Conservation (phyloP, 441 rosid genomes). For the Codiaeum variegatum region DNA sequence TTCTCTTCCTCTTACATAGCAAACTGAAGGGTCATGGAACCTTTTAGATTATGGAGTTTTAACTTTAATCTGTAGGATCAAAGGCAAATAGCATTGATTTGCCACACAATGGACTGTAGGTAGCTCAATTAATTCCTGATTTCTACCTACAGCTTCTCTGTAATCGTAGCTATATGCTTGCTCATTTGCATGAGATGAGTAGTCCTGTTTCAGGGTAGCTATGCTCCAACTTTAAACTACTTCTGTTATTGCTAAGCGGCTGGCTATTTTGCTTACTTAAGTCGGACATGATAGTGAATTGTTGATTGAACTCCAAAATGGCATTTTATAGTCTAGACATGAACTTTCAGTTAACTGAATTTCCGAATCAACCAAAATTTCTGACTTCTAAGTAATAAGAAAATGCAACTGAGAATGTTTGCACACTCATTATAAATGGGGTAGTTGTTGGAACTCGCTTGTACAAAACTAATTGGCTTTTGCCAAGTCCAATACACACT, state of each 20-base stretch:
- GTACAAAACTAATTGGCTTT: no score
- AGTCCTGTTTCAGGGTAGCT: background rate
- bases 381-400: background rate
- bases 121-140: background rate
- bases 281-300: background rate
- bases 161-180: background rate
- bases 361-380: background rate
- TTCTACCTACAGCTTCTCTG: background rate
- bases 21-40: conserved; percentile 1
- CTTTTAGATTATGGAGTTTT: background rate
- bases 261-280: background rate
- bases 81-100: background rate
- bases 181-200: background rate
- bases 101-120: background rate
- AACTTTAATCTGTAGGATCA: background rate
- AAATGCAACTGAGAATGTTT: background rate
- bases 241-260: background rate
- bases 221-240: background rate
- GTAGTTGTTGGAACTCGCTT: no score
- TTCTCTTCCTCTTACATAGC: background rate
- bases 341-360: background rate
- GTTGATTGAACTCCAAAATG: background rate
- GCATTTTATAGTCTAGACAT: background rate
- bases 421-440: background rate
- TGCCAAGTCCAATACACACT: no score